Percentiles rank a stretch among this genome's conserved stretches.
These are phyloP conservation scores for Cercis canadensis DNA, from an alignment of 306 rosid species.

Conservation along the genomic window DNA sequence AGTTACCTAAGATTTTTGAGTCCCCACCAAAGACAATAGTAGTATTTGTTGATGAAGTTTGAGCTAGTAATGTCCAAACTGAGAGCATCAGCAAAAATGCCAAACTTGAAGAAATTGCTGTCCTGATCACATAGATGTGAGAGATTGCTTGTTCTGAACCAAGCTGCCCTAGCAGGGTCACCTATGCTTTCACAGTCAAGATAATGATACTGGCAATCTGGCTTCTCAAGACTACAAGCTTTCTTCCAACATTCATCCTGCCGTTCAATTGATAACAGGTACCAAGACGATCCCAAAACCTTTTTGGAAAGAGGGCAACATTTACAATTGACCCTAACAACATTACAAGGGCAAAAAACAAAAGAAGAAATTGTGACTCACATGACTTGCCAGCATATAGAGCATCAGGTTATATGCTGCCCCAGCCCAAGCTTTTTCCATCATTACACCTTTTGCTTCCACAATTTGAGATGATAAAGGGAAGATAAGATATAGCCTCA, in stretches of 20 bases:
- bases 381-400: conserved; percentile 71
- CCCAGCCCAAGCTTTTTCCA: conserved; percentile 76
- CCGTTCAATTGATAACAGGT: conserved; percentile 54
- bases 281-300: conserved; percentile 67
- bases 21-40: conserved; percentile 61
- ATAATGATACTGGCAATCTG: conserved; percentile 47
- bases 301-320: conserved; percentile 31
- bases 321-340: conserved; percentile 14
- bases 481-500: conserved; percentile 62
- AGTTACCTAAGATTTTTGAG: conserved; percentile 54
- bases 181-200: conserved; percentile 46
- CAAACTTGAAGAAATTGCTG: conserved; percentile 52
- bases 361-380: conserved; percentile 33
- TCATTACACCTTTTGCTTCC: conserved; percentile 61
- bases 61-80: conserved; percentile 42
- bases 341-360: neutral
- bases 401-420: conserved; percentile 67
- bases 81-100: conserved; percentile 58
- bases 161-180: conserved; percentile 43
- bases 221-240: conserved; percentile 45
- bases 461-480: conserved; percentile 60
- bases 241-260: conserved; percentile 72
- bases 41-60: conserved; percentile 56
- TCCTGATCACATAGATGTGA: conserved; percentile 48
- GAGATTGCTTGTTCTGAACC: conserved; percentile 62